Evolutionary conservation across 2,329 filamentous ascomycete genomes (phyloP).

Genomic region (Knoxdaviesia capensis): DNA sequence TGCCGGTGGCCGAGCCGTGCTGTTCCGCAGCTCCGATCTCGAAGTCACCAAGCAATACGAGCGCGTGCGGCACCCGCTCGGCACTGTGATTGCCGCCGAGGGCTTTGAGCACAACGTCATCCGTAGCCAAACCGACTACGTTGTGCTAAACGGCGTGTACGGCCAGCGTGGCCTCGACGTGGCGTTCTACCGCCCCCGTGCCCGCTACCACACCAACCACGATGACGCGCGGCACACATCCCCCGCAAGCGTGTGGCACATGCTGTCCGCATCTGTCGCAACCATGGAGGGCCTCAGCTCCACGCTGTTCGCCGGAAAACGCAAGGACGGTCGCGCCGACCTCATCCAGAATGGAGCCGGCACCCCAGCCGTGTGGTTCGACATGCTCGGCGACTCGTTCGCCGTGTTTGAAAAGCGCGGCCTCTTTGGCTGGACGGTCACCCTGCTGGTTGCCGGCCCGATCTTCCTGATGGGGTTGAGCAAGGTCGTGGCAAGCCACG

Average conservation of each 20-base stretch:
- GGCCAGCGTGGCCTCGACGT: conserved; percentile 80
- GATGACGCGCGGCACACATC: conserved; percentile 70
- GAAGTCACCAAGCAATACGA: conserved; percentile 69
- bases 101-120: conserved; percentile 66
- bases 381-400: conserved; percentile 65
- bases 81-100: conserved; percentile 63
- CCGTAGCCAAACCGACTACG: conserved; percentile 75
- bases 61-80: conserved; percentile 55
- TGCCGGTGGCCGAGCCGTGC: conserved; percentile 66
- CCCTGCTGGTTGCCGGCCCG: conserved; percentile 62
- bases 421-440: conserved; percentile 74
- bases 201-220: conserved; percentile 77
- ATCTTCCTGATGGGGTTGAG: conserved; percentile 50
- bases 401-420: conserved; percentile 62
- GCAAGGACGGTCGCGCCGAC: conserved; percentile 31
- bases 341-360: conserved; percentile 47
- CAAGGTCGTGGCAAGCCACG: conserved; percentile 44
- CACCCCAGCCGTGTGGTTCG: conserved; percentile 74
- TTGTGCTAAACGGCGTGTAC: conserved; percentile 56
- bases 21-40: conserved; percentile 76
- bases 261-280: conserved; percentile 67
- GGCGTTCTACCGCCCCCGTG: conserved; percentile 72
- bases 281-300: conserved; percentile 54
- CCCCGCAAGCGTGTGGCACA: conserved; percentile 64
- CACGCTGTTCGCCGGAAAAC: conserved; percentile 40